Percentiles rank a stretch among this genome's conserved stretches.
Evolutionary conservation across 2,329 filamentous ascomycete genomes (phyloP).

Genomic region (Fusarium incarnatum): DNA sequence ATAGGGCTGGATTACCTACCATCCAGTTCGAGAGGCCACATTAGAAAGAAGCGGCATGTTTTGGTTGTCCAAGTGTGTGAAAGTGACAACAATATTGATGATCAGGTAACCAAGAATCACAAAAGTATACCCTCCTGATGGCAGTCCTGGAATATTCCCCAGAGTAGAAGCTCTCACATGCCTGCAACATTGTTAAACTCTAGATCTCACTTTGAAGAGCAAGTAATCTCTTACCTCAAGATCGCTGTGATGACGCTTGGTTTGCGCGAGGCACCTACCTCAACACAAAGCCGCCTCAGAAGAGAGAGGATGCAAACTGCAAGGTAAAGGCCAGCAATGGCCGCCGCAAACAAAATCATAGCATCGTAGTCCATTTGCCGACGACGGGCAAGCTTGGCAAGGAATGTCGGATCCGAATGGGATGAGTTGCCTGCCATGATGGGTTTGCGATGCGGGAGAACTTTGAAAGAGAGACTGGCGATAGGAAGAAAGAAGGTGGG

Average conservation of each 20-base stretch:
- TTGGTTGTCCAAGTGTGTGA: conserved; percentile 51
- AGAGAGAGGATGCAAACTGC: conserved; percentile 27
- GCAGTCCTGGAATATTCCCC: conserved; percentile 44
- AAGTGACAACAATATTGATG: conserved; percentile 51
- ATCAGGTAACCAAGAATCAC: conserved; percentile 48
- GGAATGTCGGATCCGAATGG: conserved; percentile 33
- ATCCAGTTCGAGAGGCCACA: conserved; percentile 54
- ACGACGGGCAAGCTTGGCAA: conserved; percentile 41
- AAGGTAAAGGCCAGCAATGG: conserved; percentile 30
- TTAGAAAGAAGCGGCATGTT: conserved; percentile 49
- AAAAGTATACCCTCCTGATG: conserved; percentile 51
- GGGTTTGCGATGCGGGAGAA: neutral
- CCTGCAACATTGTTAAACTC: conserved; percentile 38
- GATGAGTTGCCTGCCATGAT: conserved; percentile 33
- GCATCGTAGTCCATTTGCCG: conserved; percentile 44
- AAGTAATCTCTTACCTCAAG: conserved; percentile 31
- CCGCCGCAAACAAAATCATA: conserved; percentile 39
- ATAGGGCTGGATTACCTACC: conserved; percentile 45
- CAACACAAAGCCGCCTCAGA: conserved; percentile 24
- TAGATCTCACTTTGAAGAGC: too few relatives aligned
- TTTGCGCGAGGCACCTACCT: conserved; percentile 23
- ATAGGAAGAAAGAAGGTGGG: neutral
- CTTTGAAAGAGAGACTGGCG: neutral
- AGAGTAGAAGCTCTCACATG: conserved; percentile 46
- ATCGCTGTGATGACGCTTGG: conserved; percentile 13